A percentile compares a stretch with the other conserved stretches of the same genome.
Evolutionary conservation across 768 basidiomycete species (phyloP).

Genomic region (Kwoniella dejecticola): DNA sequence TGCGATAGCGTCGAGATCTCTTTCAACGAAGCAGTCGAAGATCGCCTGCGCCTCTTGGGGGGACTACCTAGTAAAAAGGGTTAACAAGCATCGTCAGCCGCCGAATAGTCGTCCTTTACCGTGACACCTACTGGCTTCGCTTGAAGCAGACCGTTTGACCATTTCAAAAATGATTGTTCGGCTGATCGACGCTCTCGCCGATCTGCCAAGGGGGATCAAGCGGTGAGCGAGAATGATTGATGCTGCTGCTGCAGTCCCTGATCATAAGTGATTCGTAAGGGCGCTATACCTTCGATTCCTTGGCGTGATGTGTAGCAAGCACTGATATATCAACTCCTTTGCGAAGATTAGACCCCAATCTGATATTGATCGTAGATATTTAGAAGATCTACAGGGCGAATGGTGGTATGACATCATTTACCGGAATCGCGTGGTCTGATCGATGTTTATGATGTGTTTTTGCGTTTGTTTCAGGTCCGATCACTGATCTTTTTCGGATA

Average conservation of each 20-base stretch:
- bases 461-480: conserved; percentile 10
- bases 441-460: background rate
- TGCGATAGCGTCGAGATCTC: conserved; percentile 7
- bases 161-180: conserved; percentile 1
- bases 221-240: conserved; percentile 4
- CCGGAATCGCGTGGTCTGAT: conserved; percentile 4
- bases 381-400: too few relatives aligned
- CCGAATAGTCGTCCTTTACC: too few relatives aligned
- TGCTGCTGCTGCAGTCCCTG: background rate
- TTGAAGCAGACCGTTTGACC: conserved; percentile 11
- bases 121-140: conserved; percentile 4
- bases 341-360: too few relatives aligned
- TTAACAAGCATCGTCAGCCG: too few relatives aligned
- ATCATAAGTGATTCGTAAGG: too few relatives aligned
- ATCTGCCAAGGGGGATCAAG: background rate
- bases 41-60: conserved; percentile 5
- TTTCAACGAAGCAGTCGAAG: background rate
- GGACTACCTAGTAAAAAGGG: conserved; percentile 9
- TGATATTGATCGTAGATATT: too few relatives aligned
- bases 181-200: conserved; percentile 4
- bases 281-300: too few relatives aligned
- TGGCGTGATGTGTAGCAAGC: background rate
- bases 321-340: background rate
- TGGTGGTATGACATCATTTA: conserved; percentile 5
- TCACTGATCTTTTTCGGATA: background rate